Evolutionary conservation across 306 rosid species (phyloP).

Genomic region (Cucurbita maxima): DNA sequence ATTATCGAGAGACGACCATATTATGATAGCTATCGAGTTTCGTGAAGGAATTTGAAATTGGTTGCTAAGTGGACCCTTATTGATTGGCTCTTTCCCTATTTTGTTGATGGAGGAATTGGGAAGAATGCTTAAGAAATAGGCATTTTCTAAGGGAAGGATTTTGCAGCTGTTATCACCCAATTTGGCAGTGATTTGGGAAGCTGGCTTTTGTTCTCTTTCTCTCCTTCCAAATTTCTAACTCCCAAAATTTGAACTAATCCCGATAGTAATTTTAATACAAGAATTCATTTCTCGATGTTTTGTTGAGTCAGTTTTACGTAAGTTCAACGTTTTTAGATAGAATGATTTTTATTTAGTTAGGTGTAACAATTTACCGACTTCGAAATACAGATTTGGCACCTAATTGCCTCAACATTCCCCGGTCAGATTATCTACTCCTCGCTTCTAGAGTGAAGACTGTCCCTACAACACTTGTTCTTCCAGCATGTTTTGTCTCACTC

Average conservation of each 20-base stretch:
- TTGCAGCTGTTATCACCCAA: neutral
- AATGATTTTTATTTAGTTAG: too few relatives aligned
- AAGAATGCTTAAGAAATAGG: neutral
- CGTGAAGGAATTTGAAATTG: neutral
- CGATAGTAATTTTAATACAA: neutral
- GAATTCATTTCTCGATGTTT: too few relatives aligned
- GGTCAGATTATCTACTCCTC: too few relatives aligned
- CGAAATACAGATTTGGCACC: too few relatives aligned
- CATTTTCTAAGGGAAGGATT: neutral
- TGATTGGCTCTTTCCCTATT: neutral
- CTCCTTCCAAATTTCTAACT: neutral
- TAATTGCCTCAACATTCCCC: too few relatives aligned
- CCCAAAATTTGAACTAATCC: neutral
- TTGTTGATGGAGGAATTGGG: neutral
- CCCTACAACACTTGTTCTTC: too few relatives aligned
- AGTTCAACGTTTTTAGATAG: too few relatives aligned
- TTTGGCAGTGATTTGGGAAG: neutral
- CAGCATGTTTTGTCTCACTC: too few relatives aligned
- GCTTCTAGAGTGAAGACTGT: too few relatives aligned
- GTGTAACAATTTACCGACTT: too few relatives aligned
- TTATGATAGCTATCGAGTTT: neutral
- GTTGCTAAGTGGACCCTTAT: constrained; percentile 1
- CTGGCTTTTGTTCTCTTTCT: neutral
- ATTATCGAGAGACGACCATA: neutral
- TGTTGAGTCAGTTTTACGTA: too few relatives aligned